Evolutionary conservation across 2,329 filamentous ascomycete species (phyloP).

Genomic region (Talaromyces sp.): DNA sequence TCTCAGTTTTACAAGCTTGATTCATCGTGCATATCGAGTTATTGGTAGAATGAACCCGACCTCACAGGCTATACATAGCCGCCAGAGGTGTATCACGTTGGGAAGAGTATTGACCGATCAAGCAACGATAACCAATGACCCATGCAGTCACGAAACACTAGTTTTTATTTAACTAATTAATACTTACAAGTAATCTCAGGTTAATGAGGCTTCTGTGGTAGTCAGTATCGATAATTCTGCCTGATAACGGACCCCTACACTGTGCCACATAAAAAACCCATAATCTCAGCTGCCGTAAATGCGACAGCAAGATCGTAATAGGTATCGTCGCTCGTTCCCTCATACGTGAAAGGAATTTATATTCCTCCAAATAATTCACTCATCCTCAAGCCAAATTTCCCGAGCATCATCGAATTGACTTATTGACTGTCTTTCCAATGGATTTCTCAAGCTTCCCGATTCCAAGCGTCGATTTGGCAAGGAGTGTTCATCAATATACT

Average conservation of each 20-base stretch:
- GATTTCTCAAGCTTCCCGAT: not conserved
- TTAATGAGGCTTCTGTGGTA: not conserved
- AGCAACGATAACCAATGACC: not conserved
- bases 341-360: not conserved
- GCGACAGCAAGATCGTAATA: not conserved
- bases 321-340: too few relatives aligned
- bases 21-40: not conserved
- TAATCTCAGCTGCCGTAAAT: not conserved
- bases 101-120: not conserved
- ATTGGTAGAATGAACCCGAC: not conserved
- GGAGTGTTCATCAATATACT: not conserved
- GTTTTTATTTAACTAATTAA: too few relatives aligned
- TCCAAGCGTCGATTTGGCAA: not conserved
- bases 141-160: not conserved
- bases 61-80: not conserved
- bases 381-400: not conserved
- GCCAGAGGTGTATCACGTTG: not conserved
- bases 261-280: not conserved
- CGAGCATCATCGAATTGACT: not conserved
- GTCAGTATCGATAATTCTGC: not conserved
- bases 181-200: too few relatives aligned
- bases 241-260: not conserved
- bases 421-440: not conserved
- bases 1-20: not conserved
- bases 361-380: not conserved